Evolutionary conservation across 2,329 filamentous ascomycete species (phyloP).

Genomic region (Leptographium wingfieldii): DNA sequence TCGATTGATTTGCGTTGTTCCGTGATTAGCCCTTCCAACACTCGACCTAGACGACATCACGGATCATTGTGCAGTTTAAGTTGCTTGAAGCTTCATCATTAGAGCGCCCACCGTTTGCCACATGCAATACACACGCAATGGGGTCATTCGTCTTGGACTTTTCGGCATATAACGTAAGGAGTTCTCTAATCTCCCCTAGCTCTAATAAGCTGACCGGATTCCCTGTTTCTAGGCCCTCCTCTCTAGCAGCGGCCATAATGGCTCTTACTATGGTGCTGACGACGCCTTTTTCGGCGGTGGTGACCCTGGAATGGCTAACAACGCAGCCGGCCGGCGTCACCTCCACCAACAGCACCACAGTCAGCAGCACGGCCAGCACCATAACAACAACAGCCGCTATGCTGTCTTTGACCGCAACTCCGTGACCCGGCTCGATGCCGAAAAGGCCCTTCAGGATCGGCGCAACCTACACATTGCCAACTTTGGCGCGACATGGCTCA

Average conservation of each 20-base stretch:
- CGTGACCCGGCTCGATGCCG: slow-evolving; percentile 57
- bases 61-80: neutral
- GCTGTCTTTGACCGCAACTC: slow-evolving; percentile 43
- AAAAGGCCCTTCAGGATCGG: slow-evolving; percentile 64
- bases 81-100: neutral
- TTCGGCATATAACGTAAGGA: slow-evolving; percentile 11
- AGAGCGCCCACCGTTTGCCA: neutral
- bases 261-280: slow-evolving; percentile 10
- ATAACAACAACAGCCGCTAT: slow-evolving; percentile 13
- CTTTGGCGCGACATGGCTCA: slow-evolving; percentile 83
- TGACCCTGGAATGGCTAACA: slow-evolving; percentile 15
- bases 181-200: no score
- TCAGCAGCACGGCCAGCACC: slow-evolving; percentile 2
- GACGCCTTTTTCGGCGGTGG: slow-evolving; percentile 18
- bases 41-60: neutral
- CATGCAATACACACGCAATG: slow-evolving; percentile 2
- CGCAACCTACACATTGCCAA: slow-evolving; percentile 73
- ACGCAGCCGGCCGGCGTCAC: slow-evolving; percentile 7
- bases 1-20: neutral
- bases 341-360: slow-evolving; percentile 7
- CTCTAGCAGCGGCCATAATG: slow-evolving; percentile 7
- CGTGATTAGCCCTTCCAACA: neutral
- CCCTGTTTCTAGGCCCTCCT: neutral
- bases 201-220: neutral
- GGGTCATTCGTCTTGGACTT: slow-evolving; percentile 12